phyloP scores from a whole-genome alignment of 1,284 basidiomycete species.

The Fomitopsis pinicola region DNA sequence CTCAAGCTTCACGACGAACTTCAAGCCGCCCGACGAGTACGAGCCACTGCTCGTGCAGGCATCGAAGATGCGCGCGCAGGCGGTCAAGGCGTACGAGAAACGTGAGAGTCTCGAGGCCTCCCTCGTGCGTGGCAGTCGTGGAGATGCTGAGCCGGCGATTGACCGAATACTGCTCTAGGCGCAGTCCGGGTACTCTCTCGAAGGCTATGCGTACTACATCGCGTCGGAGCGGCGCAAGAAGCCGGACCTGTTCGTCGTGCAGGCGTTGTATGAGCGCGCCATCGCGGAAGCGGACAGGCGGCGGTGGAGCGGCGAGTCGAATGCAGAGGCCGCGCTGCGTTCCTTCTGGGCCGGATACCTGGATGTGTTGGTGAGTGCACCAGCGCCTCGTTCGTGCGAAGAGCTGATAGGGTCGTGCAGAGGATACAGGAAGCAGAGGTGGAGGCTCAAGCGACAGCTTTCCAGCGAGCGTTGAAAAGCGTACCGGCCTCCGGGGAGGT shows the following conservation, averaged over 20 bases:
- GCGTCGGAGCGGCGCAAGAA: conserved; percentile 57
- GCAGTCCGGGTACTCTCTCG: conserved; percentile 46
- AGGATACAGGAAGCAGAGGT: conserved; percentile 41
- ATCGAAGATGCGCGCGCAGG: conserved; percentile 61
- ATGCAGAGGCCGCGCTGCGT: conserved; percentile 53
- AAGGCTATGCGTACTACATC: conserved; percentile 62
- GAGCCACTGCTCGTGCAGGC: conserved; percentile 72
- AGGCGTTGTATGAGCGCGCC: conserved; percentile 72
- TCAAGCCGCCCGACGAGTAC: conserved; percentile 72
- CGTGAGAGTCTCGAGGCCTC: conserved; percentile 57
- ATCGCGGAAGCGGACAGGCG: conserved; percentile 65
- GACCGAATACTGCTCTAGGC: conserved; percentile 26
- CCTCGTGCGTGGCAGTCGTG: conserved; percentile 40
- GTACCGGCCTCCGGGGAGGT: conserved; percentile 66
- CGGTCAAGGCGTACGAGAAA: conserved; percentile 56
- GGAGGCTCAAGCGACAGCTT: conserved; percentile 36
- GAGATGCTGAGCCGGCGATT: neutral
- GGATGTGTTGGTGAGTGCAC: conserved; percentile 43
- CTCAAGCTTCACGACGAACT: conserved; percentile 81
- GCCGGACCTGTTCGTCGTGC: conserved; percentile 59
- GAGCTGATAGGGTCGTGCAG: conserved; percentile 26
- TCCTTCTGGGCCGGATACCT: conserved; percentile 65
- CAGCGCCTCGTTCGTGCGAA: neutral
- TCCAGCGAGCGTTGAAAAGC: conserved; percentile 57
- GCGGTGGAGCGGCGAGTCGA: conserved; percentile 44